phyloP scores from a whole-genome alignment of 768 basidiomycete species.

The Holtermanniella nyarrowii region DNA sequence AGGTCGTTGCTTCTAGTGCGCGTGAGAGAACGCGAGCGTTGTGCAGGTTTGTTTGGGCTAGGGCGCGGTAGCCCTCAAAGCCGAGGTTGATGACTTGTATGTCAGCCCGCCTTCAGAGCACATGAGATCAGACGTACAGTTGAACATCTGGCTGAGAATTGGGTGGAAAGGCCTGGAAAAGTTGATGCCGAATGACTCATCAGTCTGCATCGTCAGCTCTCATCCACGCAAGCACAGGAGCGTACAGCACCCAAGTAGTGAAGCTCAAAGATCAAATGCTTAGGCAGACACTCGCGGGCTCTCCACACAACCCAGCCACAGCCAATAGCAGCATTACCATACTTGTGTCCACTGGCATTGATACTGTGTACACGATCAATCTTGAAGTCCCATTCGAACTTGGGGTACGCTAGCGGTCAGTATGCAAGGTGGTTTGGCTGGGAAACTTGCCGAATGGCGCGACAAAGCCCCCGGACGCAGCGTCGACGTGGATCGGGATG shows the following conservation, averaged over 20 bases:
- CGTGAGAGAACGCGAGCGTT: constrained; percentile 59
- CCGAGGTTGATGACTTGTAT: not conserved
- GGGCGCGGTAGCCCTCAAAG: not conserved
- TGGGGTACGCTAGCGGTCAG: constrained; percentile 44
- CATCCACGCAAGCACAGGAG: not conserved
- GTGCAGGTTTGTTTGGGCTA: constrained; percentile 29
- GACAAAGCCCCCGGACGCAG: constrained; percentile 52
- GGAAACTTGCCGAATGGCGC: constrained; percentile 46
- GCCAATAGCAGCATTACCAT: constrained; percentile 23
- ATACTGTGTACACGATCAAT: constrained; percentile 50
- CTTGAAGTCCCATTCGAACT: constrained; percentile 53
- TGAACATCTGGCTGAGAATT: constrained; percentile 52
- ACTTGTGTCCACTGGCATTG: constrained; percentile 47
- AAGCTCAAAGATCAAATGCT: constrained; percentile 59
- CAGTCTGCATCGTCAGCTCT: constrained; percentile 41
- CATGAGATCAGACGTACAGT: constrained; percentile 36
- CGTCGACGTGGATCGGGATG: constrained; percentile 54
- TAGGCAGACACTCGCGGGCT: constrained; percentile 50
- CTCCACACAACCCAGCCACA: constrained; percentile 61
- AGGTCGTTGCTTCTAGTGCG: constrained; percentile 53
- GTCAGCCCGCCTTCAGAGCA: not conserved
- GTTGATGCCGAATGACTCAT: constrained; percentile 63
- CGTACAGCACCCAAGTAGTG: constrained; percentile 43
- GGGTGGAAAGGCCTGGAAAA: constrained; percentile 47
- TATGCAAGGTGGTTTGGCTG: not conserved